A percentile compares a stretch with the other conserved stretches of the same genome.
phyloP scores from a whole-genome alignment of 495 filamentous ascomycete genomes.

The Penicillium macrosclerotiorum region DNA sequence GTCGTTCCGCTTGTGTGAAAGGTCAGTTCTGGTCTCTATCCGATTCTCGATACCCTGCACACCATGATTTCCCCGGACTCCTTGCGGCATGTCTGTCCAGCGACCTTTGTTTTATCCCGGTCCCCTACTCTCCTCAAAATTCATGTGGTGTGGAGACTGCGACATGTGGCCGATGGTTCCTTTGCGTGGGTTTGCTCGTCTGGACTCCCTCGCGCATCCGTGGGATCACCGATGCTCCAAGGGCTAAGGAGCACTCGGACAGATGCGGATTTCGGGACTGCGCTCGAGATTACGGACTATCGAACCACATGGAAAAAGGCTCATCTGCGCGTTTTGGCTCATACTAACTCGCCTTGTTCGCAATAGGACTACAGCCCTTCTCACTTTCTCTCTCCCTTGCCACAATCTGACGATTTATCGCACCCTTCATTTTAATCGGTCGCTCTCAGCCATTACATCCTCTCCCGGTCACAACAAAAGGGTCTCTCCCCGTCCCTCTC shows the following conservation, averaged over 20 bases:
- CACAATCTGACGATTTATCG: conserved; percentile 6
- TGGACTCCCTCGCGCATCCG: not conserved
- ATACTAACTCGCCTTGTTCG: conserved; percentile 5
- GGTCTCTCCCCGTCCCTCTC: too few relatives aligned
- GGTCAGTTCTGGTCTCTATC: too few relatives aligned
- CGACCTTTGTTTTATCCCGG: too few relatives aligned
- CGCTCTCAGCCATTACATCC: not conserved
- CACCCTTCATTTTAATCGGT: conserved; percentile 15
- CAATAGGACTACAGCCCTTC: conserved; percentile 6
- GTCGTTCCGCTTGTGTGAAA: too few relatives aligned
- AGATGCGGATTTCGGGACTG: not conserved
- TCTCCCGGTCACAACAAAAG: not conserved
- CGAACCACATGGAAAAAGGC: not conserved
- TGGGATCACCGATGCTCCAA: too few relatives aligned
- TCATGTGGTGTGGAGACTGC: too few relatives aligned
- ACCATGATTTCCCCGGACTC: too few relatives aligned
- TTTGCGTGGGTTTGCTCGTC: not conserved
- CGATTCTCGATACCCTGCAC: too few relatives aligned
- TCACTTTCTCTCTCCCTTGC: conserved; percentile 3
- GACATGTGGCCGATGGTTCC: too few relatives aligned
- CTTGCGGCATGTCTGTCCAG: too few relatives aligned
- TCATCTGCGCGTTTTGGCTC: not conserved
- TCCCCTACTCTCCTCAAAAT: too few relatives aligned
- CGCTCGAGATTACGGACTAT: not conserved
- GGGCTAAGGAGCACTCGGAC: too few relatives aligned